These are phyloP conservation scores for Capsicum rhomboideum DNA, from an alignment of 257 asterid species.

Conservation along the genomic window DNA sequence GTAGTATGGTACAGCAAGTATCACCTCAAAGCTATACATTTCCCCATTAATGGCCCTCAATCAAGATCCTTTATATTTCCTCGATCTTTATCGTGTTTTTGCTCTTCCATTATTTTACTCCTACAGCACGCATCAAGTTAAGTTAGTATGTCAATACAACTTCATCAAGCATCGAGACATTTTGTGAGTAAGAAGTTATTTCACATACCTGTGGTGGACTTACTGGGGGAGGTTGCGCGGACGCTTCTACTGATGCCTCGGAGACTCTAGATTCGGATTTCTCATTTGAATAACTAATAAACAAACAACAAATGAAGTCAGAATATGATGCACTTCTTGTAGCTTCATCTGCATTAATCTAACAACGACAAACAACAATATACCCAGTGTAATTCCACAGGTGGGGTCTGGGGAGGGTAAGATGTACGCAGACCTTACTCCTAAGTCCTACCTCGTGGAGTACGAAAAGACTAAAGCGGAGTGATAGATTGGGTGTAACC, in stretches of 20 bases:
- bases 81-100: neutral
- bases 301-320: neutral
- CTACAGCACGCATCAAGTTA: conserved; percentile 1
- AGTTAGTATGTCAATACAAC: neutral
- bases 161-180: neutral
- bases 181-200: neutral
- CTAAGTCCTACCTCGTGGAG: too few relatives aligned
- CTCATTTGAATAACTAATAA: conserved; percentile 67
- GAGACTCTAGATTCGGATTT: conserved; percentile 74
- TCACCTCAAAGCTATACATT: neutral
- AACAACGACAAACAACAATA: too few relatives aligned
- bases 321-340: neutral
- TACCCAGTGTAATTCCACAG: too few relatives aligned
- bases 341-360: neutral
- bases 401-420: too few relatives aligned
- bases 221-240: conserved; percentile 21
- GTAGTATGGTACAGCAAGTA: neutral
- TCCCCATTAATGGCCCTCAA: neutral
- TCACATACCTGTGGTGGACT: conserved; percentile 38
- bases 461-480: neutral
- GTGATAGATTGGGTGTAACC: neutral
- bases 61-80: neutral
- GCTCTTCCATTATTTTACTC: conserved; percentile 15
- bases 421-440: too few relatives aligned
- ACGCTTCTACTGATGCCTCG: conserved; percentile 45